Base-by-base conservation (phyloP, 768 basidiomycete species). In the Suillus weaverae region DNA sequence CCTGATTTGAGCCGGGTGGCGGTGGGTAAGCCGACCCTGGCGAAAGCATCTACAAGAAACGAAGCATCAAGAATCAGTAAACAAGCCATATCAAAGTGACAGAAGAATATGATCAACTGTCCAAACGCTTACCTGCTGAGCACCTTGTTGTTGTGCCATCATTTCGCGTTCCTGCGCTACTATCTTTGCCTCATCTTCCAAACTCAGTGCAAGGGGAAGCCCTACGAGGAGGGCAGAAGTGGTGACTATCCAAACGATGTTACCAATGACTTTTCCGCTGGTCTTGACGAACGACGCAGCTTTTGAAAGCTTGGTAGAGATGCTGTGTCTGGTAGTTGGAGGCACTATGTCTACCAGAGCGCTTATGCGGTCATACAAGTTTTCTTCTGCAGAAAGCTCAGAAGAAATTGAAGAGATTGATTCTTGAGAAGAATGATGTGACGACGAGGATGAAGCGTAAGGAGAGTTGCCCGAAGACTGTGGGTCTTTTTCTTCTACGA, bases 301-400 rank as follows among this genome's bases (percentile, higher is more conserved):
- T 56, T 83, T 83, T 33, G 84, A 79, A 63, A 92, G 71, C 61
- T 84, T 85, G 30, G 87, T 81, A 59, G 85, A 77, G 68, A 99
- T 86, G 72, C 80, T 80, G 70, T 92, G 89, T 66, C 97, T 89
- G 44, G 96, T 96, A 10, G 90, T 80, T 30, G 97, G 97, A 8
- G 96, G 91, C 5, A 99, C 88, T 73, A 99, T 99, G 83, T 99
- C 97, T 70, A 91, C 91, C 76, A 99, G 90, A 32, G 97, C 97
- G 64, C 84, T 83, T 72, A 99, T 69, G 64, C 97, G 92, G 81
- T 98, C 95, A 68, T 89, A 81, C 70, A 97, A 67, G 50, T 95
- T 86, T 80, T 99, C 97, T 70, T 95, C 88, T 67, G 78, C 81
- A 65, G 86, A 86, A 53, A 80, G 73, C 60, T 92, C 88, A 4